These are phyloP conservation scores for Cardamine occulta DNA, from an alignment of 345 rosid species.

Conservation along the genomic window DNA sequence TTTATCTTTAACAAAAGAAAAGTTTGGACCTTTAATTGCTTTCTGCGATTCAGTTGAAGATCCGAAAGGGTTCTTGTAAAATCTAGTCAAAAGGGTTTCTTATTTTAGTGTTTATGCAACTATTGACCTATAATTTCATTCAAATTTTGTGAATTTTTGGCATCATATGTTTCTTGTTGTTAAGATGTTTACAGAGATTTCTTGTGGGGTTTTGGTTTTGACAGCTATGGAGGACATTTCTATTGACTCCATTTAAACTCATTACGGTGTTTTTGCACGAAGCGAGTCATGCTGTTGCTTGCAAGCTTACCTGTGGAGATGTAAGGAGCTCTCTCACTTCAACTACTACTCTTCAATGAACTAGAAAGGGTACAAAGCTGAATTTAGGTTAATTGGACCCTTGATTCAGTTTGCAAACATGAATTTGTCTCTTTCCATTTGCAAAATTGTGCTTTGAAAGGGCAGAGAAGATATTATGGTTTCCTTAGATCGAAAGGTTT, in stretches of 20 bases:
- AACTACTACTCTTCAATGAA: constrained; percentile 18
- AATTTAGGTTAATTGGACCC: neutral
- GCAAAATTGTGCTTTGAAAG: neutral
- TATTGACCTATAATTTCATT: constrained; percentile 25
- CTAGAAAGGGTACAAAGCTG: neutral
- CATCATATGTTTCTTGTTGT: constrained; percentile 2
- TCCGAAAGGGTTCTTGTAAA: neutral
- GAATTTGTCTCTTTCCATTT: neutral
- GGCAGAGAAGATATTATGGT: neutral
- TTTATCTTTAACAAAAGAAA: neutral
- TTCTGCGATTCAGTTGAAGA: constrained; percentile 21
- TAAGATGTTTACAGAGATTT: neutral
- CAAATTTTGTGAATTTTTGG: constrained; percentile 13
- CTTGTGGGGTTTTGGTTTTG: constrained; percentile 13
- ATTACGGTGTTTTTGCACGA: constrained; percentile 95
- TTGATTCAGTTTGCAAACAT: constrained; percentile 12
- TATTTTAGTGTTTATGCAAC: constrained; percentile 10
- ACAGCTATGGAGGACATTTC: constrained; percentile 92
- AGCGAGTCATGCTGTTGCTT: constrained; percentile 97
- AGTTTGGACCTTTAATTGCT: constrained; percentile 23
- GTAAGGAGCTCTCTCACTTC: constrained; percentile 56
- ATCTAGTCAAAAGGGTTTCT: constrained; percentile 29
- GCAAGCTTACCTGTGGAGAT: constrained; percentile 95
- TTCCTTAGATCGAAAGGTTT: neutral
- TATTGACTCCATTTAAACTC: constrained; percentile 91